Percentiles rank a stretch among this genome's conserved stretches.
Evolutionary conservation across 805 yeast species (phyloP).

Genomic region (Hanseniaspora jakobsenii): DNA sequence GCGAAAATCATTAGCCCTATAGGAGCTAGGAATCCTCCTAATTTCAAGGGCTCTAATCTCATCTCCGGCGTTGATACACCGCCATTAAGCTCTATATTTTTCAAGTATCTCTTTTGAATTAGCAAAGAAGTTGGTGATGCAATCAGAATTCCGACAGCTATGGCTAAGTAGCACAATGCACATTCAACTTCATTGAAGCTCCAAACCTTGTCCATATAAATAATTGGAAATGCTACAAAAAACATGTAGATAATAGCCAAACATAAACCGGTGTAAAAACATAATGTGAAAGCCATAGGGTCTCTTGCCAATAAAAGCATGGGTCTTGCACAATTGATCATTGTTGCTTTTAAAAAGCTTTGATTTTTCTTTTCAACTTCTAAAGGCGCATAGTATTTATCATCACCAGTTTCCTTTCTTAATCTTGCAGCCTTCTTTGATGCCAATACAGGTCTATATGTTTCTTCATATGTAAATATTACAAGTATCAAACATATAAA

Average conservation of each 20-base stretch:
- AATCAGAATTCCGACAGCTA: constrained; percentile 39
- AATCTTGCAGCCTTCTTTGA: constrained; percentile 40
- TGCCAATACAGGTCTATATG: constrained; percentile 44
- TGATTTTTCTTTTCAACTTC: constrained; percentile 33
- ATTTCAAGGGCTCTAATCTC: constrained; percentile 45
- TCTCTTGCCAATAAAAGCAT: constrained; percentile 37
- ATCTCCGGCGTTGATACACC: constrained; percentile 48
- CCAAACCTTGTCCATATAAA: constrained; percentile 39
- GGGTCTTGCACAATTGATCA: constrained; percentile 42
- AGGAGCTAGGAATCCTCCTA: constrained; percentile 56
- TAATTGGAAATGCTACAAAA: constrained; percentile 54
- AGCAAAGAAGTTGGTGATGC: constrained; percentile 36
- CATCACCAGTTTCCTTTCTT: constrained; percentile 45
- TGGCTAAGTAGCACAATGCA: constrained; percentile 54
- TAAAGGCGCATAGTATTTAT: constrained; percentile 32
- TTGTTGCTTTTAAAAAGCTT: constrained; percentile 33
- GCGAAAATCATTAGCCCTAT: constrained; percentile 62
- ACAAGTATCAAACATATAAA: constrained; percentile 41
- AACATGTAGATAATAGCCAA: constrained; percentile 53
- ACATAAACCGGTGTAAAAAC: constrained; percentile 45
- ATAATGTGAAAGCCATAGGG: constrained; percentile 43
- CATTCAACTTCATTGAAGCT: constrained; percentile 41
- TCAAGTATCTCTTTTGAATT: constrained; percentile 36
- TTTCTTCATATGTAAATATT: constrained; percentile 47
- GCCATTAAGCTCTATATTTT: constrained; percentile 34